phyloP scores from a whole-genome alignment of 1,284 basidiomycete genomes.

The Sphaerobolus stellatus region DNA sequence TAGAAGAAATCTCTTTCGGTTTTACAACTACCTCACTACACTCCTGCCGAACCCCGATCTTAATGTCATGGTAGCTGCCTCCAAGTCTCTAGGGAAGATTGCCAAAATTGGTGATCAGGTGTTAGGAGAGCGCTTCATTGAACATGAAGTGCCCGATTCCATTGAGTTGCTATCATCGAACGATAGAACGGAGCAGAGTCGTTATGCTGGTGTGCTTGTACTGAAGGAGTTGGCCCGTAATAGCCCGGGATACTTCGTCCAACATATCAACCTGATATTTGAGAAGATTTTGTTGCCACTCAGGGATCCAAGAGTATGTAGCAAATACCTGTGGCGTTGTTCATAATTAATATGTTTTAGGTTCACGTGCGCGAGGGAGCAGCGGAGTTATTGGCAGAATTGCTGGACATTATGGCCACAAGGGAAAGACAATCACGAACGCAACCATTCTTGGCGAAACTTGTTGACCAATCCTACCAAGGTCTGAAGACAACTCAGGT shows the following conservation, averaged over 20 bases:
- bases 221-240: conserved; percentile 88
- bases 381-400: conserved; percentile 86
- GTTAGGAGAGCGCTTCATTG: conserved; percentile 86
- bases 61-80: conserved; percentile 86
- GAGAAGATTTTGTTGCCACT: conserved; percentile 90
- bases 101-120: conserved; percentile 77
- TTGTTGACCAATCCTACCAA: conserved; percentile 85
- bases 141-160: conserved; percentile 79
- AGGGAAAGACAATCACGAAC: conserved; percentile 69
- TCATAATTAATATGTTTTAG: conserved; percentile 15
- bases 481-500: conserved; percentile 74
- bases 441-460: conserved; percentile 65
- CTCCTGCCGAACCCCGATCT: conserved; percentile 82
- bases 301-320: conserved; percentile 72
- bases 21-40: conserved; percentile 90
- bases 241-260: conserved; percentile 82
- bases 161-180: conserved; percentile 71
- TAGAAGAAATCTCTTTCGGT: conserved; percentile 76
- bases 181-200: conserved; percentile 70
- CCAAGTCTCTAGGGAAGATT: conserved; percentile 81
- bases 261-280: conserved; percentile 82
- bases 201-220: conserved; percentile 85
- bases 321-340: neutral
- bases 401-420: conserved; percentile 79
- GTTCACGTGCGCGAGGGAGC: conserved; percentile 83